These are phyloP conservation scores for Malus fusca DNA, from an alignment of 306 rosid species.

Conservation along the genomic window DNA sequence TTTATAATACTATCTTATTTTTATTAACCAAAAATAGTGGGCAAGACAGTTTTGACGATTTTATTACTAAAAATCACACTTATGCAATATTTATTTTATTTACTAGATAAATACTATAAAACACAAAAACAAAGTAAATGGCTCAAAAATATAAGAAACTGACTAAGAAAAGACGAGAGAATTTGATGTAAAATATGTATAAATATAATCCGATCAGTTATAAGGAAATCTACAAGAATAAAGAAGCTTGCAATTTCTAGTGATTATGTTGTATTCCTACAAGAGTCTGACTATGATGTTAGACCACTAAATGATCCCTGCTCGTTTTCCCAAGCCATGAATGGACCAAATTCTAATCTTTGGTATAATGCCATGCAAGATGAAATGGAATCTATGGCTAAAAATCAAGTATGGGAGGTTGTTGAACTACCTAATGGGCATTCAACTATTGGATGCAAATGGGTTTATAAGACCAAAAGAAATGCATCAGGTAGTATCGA, in stretches of 20 bases:
- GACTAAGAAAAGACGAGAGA: too few species aligned
- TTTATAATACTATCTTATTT: too few species aligned
- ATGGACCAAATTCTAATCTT: neutral
- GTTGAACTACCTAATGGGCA: neutral
- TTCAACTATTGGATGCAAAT: neutral
- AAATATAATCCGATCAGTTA: too few species aligned
- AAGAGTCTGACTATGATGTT: neutral
- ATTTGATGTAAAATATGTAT: too few species aligned
- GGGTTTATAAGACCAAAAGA: neutral
- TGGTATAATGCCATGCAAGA: neutral
- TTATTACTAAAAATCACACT: too few species aligned
- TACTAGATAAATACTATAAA: too few species aligned
- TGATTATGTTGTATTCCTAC: neutral
- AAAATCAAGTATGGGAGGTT: neutral
- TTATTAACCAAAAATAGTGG: too few species aligned
- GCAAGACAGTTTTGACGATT: too few species aligned
- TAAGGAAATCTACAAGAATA: neutral
- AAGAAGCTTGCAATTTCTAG: neutral
- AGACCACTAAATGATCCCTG: neutral
- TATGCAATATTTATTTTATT: too few species aligned
- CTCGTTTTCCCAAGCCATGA: neutral
- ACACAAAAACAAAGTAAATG: too few species aligned
- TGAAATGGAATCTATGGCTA: neutral
- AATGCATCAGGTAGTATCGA: neutral
- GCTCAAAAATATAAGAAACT: too few species aligned